These are phyloP conservation scores for Starmerella vitae DNA, from an alignment of 805 yeast species.

Conservation along the genomic window DNA sequence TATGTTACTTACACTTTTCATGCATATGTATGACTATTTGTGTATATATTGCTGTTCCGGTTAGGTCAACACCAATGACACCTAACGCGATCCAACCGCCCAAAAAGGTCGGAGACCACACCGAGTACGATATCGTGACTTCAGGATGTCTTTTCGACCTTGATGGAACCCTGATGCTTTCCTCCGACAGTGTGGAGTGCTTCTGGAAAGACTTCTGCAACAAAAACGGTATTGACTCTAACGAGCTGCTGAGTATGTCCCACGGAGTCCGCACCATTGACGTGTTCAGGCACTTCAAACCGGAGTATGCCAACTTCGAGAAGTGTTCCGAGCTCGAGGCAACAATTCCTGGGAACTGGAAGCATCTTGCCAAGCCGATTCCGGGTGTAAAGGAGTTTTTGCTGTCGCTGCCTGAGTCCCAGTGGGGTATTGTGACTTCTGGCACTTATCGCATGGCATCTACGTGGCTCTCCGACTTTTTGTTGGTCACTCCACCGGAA, in stretches of 20 bases:
- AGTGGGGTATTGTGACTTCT: slow-evolving; percentile 79
- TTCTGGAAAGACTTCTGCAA: slow-evolving; percentile 67
- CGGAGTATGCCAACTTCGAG: slow-evolving; percentile 54
- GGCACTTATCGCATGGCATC: slow-evolving; percentile 68
- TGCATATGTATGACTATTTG: not conserved
- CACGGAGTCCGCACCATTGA: slow-evolving; percentile 82
- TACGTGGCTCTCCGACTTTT: slow-evolving; percentile 58
- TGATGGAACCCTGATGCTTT: slow-evolving; percentile 76
- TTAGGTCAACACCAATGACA: too few species aligned
- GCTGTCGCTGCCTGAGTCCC: slow-evolving; percentile 30
- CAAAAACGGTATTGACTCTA: slow-evolving; percentile 54
- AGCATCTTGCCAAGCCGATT: slow-evolving; percentile 58
- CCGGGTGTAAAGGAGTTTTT: slow-evolving; percentile 56
- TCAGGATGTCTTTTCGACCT: slow-evolving; percentile 59
- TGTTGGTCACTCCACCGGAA: slow-evolving; percentile 50
- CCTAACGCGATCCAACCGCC: slow-evolving; percentile 10
- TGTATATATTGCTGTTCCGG: too few species aligned
- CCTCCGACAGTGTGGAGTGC: slow-evolving; percentile 69
- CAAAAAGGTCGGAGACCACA: slow-evolving; percentile 11
- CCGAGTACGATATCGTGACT: slow-evolving; percentile 23
- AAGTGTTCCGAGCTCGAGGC: slow-evolving; percentile 56
- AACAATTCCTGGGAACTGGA: slow-evolving; percentile 56
- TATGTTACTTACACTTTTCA: not conserved
- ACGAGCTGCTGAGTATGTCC: slow-evolving; percentile 54
- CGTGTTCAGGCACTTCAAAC: slow-evolving; percentile 59